Conservation (phyloP, 441 rosid genomes). For the Populus tomentosa region DNA sequence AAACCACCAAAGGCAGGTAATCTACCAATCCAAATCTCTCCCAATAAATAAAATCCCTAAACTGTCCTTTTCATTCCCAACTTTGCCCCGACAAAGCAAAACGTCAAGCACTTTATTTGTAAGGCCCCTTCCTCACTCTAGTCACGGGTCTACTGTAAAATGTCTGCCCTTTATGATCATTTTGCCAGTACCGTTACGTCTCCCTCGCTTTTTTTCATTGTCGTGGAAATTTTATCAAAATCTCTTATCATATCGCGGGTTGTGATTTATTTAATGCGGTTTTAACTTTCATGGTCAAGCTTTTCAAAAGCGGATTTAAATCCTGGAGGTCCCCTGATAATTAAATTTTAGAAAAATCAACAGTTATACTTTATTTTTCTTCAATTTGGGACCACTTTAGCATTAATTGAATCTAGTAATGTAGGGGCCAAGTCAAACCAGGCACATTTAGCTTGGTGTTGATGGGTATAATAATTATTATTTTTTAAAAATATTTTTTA, state of each 20-base stretch:
- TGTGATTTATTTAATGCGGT: neutral
- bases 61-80: neutral
- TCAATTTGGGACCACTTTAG: too few relatives aligned
- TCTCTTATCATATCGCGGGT: neutral
- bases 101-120: neutral
- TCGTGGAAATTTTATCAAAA: neutral
- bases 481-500: too few relatives aligned
- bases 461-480: too few relatives aligned
- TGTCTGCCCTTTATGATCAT: neutral
- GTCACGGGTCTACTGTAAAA: neutral
- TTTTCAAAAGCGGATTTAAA: neutral
- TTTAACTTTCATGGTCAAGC: neutral
- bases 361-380: too few relatives aligned
- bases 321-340: too few relatives aligned
- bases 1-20: neutral
- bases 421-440: too few relatives aligned
- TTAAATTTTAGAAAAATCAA: too few relatives aligned
- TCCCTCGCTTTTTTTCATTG: neutral
- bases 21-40: neutral
- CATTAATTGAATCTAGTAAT: too few relatives aligned
- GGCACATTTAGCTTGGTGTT: too few relatives aligned
- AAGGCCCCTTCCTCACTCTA: neutral
- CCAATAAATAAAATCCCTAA: neutral
- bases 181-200: slow-evolving; percentile 1
- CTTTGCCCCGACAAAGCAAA: neutral